Base-by-base conservation (phyloP, 1,284 basidiomycete species). In the Ganoderma leucocontextum region DNA sequence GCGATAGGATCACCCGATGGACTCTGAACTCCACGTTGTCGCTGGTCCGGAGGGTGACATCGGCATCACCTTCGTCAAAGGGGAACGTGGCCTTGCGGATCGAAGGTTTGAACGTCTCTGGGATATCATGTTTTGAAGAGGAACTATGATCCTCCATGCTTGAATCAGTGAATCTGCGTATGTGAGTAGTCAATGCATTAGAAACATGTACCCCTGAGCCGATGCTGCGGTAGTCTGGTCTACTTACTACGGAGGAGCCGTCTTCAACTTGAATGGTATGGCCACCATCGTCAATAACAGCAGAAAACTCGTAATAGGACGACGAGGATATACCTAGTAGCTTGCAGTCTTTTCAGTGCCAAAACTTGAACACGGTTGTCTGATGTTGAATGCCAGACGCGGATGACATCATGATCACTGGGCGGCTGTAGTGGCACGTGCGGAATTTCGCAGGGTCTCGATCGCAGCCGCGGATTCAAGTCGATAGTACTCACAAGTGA, bases 31-130 rank as follows among this genome's bases (percentile, higher is more conserved):
- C 35, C 55, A 55, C 55, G 25, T 57, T 57, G 55, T 86, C 85
- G 33, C 82, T 83, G 5, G 85, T 84, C 62, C 82, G 82, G 29
- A 88, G 70, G 55, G 84, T 79, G 44, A 86, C 72, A 69, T 86
- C 85, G 10, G 65, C 68, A 42, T 55, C 53, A n/a, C 10, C 41
- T 52, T 53, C 22, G 15, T 64, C 29, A 60, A 58, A 60, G 5
- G 59, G 59, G 25, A 8, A 36, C 5, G 59, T 15, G 4, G 38
- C 63, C 12, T 19, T n/a, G n/a, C 42, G 47, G n/a, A 47, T 49
- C 39, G 62, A 12, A 29, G 36, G 47, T 63, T 36, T 35, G 19
- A 33, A n/a, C 8, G 7, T 36, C 35, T 57, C 52, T 33, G 52
- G 12, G 29, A 29, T 5, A 6, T 17, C 52, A 22, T 47, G 4